A percentile compares a stretch with the other conserved stretches of the same genome.
Evolutionary conservation across 495 filamentous ascomycete species (phyloP).

Genomic region (Penicillium subrubescens): DNA sequence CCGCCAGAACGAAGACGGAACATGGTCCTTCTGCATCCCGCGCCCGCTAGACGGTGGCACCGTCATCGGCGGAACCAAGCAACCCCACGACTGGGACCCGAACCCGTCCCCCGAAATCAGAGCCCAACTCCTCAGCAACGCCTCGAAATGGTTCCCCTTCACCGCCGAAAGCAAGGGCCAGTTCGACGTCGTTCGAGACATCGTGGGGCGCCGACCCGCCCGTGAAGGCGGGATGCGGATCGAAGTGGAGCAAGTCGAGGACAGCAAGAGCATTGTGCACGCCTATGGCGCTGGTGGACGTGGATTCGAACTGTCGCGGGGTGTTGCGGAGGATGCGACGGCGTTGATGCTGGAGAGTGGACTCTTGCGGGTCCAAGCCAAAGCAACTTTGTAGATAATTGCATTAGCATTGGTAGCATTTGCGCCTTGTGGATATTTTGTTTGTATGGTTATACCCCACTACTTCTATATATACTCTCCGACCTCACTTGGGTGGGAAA

Average conservation of each 20-base stretch:
- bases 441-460: not conserved
- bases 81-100: constrained; percentile 57
- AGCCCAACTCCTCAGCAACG: constrained; percentile 47
- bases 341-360: constrained; percentile 35
- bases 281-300: constrained; percentile 65
- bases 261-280: constrained; percentile 50
- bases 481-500: not conserved
- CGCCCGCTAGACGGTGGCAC: constrained; percentile 61
- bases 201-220: constrained; percentile 47
- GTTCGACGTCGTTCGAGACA: constrained; percentile 50
- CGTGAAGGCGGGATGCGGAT: constrained; percentile 48
- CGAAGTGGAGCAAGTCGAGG: constrained; percentile 38
- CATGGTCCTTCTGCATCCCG: constrained; percentile 63
- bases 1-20: constrained; percentile 58
- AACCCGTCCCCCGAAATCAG: constrained; percentile 49
- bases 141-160: constrained; percentile 49
- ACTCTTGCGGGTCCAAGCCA: constrained; percentile 23
- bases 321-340: constrained; percentile 43
- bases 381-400: constrained; percentile 29
- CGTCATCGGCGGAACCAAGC: constrained; percentile 65
- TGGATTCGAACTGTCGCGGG: constrained; percentile 53
- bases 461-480: constrained; percentile 8
- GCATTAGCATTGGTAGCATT: not conserved
- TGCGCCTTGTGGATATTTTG: not conserved
- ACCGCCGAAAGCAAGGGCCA: constrained; percentile 35